phyloP scores from a whole-genome alignment of 2,329 filamentous ascomycete genomes.

The Cadophora gregata region DNA sequence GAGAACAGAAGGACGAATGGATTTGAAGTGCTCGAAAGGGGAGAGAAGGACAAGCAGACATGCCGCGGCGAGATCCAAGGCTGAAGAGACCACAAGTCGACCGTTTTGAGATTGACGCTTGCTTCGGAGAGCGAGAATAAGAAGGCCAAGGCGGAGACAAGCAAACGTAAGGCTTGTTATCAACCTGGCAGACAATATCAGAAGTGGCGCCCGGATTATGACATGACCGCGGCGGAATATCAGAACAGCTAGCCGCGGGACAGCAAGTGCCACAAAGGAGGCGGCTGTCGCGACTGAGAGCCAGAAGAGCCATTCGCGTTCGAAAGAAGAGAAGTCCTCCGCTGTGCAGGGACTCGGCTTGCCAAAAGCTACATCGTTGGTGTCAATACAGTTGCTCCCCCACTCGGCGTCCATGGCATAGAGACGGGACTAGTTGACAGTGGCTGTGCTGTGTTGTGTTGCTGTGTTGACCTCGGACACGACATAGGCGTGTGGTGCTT shows the following conservation, averaged over 20 bases:
- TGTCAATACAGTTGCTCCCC: too few species aligned
- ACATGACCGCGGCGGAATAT: neutral
- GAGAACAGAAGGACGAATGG: neutral
- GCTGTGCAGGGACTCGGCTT: too few species aligned
- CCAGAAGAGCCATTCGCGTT: neutral
- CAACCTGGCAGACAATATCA: neutral
- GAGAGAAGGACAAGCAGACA: neutral
- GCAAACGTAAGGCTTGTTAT: neutral
- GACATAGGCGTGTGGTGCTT: too few species aligned
- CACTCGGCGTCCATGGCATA: too few species aligned
- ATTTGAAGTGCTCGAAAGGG: neutral
- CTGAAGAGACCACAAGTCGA: neutral
- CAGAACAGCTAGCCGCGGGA: neutral
- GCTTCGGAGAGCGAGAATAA: neutral
- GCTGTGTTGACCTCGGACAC: too few species aligned
- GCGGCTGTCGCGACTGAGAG: neutral
- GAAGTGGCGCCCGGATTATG: neutral
- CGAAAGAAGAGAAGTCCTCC: too few species aligned
- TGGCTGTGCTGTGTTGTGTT: too few species aligned
- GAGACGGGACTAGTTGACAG: too few species aligned
- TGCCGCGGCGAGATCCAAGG: neutral
- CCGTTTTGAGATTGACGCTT: neutral
- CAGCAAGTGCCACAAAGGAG: neutral
- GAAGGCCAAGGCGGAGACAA: neutral
- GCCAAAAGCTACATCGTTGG: too few species aligned